A percentile compares a stretch with the other conserved stretches of the same genome.
Conservation (phyloP, 768 basidiomycete genomes). For the Clathrus columnatus region DNA sequence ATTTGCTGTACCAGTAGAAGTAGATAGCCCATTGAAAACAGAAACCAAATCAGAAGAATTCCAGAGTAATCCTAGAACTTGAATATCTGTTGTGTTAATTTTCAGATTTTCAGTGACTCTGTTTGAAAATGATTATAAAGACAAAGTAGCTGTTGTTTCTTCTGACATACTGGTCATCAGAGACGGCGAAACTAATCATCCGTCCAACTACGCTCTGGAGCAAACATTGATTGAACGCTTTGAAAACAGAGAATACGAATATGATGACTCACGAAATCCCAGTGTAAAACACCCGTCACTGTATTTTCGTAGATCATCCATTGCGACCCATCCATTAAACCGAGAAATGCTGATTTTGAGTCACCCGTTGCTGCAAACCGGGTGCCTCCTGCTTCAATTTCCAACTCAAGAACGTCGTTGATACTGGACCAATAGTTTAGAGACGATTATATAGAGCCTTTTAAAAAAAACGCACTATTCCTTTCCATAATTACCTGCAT, state of each 20-base stretch:
- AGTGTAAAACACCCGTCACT: slow-evolving; percentile 49
- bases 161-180: slow-evolving; percentile 32
- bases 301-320: slow-evolving; percentile 68
- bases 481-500: slow-evolving; percentile 49
- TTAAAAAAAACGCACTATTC: slow-evolving; percentile 29
- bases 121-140: slow-evolving; percentile 2
- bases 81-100: slow-evolving; percentile 45
- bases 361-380: slow-evolving; percentile 37
- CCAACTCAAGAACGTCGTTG: slow-evolving; percentile 54
- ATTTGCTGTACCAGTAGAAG: slow-evolving; percentile 37
- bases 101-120: slow-evolving; percentile 52
- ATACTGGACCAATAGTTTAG: slow-evolving; percentile 28
- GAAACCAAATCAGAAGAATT: slow-evolving; percentile 31
- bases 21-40: slow-evolving; percentile 32
- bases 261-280: slow-evolving; percentile 53
- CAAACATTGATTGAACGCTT: slow-evolving; percentile 5
- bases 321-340: slow-evolving; percentile 45
- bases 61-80: slow-evolving; percentile 45
- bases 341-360: slow-evolving; percentile 40
- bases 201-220: slow-evolving; percentile 52
- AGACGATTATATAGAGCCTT: not conserved
- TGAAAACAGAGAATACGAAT: not conserved
- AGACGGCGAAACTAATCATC: slow-evolving; percentile 59
- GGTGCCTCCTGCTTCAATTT: slow-evolving; percentile 53
- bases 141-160: not conserved